phyloP scores from a whole-genome alignment of 306 rosid genomes.

The Castanea crenata region DNA sequence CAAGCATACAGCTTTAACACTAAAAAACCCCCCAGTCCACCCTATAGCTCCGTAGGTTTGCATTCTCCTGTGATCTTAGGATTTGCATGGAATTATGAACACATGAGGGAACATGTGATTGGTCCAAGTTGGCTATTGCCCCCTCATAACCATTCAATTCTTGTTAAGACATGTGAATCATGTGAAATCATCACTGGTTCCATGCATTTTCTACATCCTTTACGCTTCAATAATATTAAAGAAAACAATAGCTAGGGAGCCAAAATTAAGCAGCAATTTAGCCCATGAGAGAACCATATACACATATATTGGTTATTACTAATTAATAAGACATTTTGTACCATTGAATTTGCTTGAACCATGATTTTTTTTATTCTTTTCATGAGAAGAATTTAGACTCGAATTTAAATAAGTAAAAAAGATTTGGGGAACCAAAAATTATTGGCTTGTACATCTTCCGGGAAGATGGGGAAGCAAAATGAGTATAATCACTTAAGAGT shows the following conservation, averaged over 20 bases:
- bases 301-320: too few species aligned
- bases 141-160: neutral
- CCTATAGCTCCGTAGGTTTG: neutral
- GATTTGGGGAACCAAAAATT: neutral
- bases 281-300: neutral
- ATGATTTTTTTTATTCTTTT: too few species aligned
- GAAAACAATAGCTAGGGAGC: neutral
- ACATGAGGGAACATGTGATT: conserved; percentile 34
- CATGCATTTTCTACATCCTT: neutral
- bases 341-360: too few species aligned
- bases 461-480: neutral
- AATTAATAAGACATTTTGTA: neutral
- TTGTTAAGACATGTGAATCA: neutral
- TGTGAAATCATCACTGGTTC: conserved; percentile 16
- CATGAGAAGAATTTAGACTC: too few species aligned
- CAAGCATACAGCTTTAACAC: neutral
- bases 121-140: conserved; percentile 24
- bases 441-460: neutral
- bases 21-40: neutral
- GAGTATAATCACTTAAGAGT: too few species aligned
- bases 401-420: too few species aligned
- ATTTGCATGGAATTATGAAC: conserved; percentile 16
- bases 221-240: neutral
- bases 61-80: conserved; percentile 24
- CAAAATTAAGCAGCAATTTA: neutral